Percentiles rank a stretch among this genome's conserved stretches.
These are phyloP conservation scores for Mycena capillaripes DNA, from an alignment of 768 basidiomycete genomes.

Conservation along the genomic window DNA sequence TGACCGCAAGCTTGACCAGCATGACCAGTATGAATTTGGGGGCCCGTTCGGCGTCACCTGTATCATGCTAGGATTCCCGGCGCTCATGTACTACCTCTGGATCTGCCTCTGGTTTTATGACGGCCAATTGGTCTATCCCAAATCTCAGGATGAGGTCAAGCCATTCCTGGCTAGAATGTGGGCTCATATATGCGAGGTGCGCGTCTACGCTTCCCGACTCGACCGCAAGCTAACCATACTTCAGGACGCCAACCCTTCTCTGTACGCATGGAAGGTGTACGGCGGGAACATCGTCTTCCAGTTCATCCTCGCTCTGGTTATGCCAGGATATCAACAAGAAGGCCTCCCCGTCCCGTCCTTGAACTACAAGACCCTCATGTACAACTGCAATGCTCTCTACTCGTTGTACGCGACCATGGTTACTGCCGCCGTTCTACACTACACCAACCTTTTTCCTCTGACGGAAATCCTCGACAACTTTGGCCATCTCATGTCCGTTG, in stretches of 20 bases:
- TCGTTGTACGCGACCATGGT: slow-evolving; percentile 88
- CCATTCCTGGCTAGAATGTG: slow-evolving; percentile 90
- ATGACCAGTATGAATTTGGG: slow-evolving; percentile 91
- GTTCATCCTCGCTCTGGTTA: slow-evolving; percentile 88
- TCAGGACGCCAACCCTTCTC: slow-evolving; percentile 92
- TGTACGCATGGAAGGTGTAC: slow-evolving; percentile 93
- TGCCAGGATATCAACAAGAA: slow-evolving; percentile 94
- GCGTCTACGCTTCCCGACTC: not conserved
- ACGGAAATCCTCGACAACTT: slow-evolving; percentile 97
- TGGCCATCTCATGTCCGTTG: slow-evolving; percentile 95
- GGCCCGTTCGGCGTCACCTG: slow-evolving; percentile 91
- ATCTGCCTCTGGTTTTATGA: slow-evolving; percentile 97
- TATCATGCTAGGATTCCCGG: slow-evolving; percentile 95
- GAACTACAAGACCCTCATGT: slow-evolving; percentile 91
- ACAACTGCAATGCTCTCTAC: slow-evolving; percentile 95
- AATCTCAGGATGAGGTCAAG: slow-evolving; percentile 74
- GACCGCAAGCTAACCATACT: not conserved
- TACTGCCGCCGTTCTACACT: slow-evolving; percentile 83
- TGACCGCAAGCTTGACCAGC: slow-evolving; percentile 82
- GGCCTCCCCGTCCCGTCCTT: slow-evolving; percentile 97
- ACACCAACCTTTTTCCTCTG: slow-evolving; percentile 87
- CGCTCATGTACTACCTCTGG: slow-evolving; percentile 99
- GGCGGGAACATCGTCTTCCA: slow-evolving; percentile 90
- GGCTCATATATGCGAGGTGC: slow-evolving; percentile 84
- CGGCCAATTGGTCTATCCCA: slow-evolving; percentile 81